phyloP scores from a whole-genome alignment of 352 stramenopile genomes.

The Pythium dissotocum region DNA sequence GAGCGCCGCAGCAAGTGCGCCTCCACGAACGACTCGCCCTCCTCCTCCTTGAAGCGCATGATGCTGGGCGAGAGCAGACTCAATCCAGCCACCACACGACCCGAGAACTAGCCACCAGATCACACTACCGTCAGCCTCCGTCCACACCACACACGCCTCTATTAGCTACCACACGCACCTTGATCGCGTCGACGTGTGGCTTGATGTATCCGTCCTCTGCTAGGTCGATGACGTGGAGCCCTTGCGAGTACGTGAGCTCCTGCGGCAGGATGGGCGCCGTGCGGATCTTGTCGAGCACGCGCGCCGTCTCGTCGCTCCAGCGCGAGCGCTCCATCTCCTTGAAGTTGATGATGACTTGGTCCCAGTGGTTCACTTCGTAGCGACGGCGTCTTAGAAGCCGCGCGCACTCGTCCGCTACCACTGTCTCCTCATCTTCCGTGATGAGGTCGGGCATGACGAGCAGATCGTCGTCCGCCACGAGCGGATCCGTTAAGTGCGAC shows the following conservation, averaged over 20 bases:
- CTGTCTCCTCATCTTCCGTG: constrained; percentile 66
- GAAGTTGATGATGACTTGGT: constrained; percentile 87
- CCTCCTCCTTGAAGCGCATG: constrained; percentile 85
- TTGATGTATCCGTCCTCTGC: constrained; percentile 83
- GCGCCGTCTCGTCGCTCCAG: constrained; percentile 69
- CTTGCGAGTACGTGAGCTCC: constrained; percentile 66
- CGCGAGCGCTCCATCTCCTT: constrained; percentile 87
- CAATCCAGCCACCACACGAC: constrained; percentile 72
- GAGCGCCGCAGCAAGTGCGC: constrained; percentile 68
- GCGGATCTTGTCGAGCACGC: constrained; percentile 71
- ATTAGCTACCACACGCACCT: constrained; percentile 31
- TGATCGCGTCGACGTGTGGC: constrained; percentile 85
- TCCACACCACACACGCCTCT: not conserved
- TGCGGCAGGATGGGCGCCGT: constrained; percentile 55
- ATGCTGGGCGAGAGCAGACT: constrained; percentile 79
- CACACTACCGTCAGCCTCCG: not conserved
- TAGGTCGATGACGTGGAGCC: constrained; percentile 83
- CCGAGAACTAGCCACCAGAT: constrained; percentile 56
- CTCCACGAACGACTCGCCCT: constrained; percentile 69
- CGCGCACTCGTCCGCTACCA: constrained; percentile 73
- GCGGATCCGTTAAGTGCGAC: constrained; percentile 51
- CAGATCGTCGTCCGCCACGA: constrained; percentile 63
- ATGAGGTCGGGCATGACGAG: constrained; percentile 69
- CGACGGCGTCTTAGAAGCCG: constrained; percentile 64
- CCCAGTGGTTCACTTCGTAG: constrained; percentile 83